A percentile compares a stretch with the other conserved stretches of the same genome.
Conservation (phyloP, 805 yeast species). For the Pichia phayaonensis region DNA sequence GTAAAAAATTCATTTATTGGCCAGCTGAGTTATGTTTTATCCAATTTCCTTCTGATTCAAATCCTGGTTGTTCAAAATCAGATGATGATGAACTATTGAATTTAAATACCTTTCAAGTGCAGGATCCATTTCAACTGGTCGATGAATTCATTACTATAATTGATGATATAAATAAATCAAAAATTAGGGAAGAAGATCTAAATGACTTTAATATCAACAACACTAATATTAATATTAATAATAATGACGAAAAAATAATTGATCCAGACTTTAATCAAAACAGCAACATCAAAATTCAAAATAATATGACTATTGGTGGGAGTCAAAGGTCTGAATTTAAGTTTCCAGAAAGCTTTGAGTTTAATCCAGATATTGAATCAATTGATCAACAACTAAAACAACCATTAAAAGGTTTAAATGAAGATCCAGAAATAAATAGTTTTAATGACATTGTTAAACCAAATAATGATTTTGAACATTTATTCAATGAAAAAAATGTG, state of each 20-base stretch:
- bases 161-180: constrained; percentile 10
- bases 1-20: constrained; percentile 58
- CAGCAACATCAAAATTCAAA: not conserved
- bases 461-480: constrained; percentile 2
- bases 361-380: constrained; percentile 5
- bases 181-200: constrained; percentile 6
- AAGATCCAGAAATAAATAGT: not conserved
- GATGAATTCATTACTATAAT: constrained; percentile 23
- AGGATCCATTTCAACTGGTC: constrained; percentile 23
- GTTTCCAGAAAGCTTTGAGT: constrained; percentile 7
- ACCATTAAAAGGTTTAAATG: not conserved
- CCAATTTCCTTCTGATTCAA: constrained; percentile 35
- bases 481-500: not conserved
- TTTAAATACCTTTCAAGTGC: constrained; percentile 9
- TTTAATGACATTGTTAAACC: constrained; percentile 1
- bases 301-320: not conserved
- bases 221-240: not conserved
- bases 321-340: constrained; percentile 5
- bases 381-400: constrained; percentile 5
- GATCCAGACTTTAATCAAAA: not conserved
- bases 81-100: not conserved
- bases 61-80: constrained; percentile 9
- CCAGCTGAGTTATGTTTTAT: constrained; percentile 59
- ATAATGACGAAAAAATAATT: not conserved
- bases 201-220: too few relatives aligned